Percentiles rank a stretch among this genome's conserved stretches.
Evolutionary conservation across 2,329 filamentous ascomycete species (phyloP).

Genomic region (Thielaviopsis populi): DNA sequence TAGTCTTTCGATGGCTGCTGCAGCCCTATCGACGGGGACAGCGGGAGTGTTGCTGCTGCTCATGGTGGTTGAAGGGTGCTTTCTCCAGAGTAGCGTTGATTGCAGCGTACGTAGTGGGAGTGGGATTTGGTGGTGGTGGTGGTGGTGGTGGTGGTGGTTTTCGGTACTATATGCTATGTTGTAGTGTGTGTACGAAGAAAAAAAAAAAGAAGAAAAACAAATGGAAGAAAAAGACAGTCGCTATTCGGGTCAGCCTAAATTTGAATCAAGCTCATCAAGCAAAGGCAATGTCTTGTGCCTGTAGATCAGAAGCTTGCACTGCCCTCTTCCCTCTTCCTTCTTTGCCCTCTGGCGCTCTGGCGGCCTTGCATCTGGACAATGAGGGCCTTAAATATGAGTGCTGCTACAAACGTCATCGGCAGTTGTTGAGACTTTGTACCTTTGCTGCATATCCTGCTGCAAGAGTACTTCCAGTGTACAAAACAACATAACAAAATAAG

Average conservation of each 20-base stretch:
- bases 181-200: not conserved
- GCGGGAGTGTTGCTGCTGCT: conserved; percentile 1
- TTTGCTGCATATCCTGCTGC: conserved; percentile 1
- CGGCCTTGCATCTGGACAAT: not conserved
- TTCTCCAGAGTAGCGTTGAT: not conserved
- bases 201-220: not conserved
- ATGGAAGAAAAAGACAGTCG: not conserved
- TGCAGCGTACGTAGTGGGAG: not conserved
- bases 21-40: conserved; percentile 18
- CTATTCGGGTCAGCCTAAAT: conserved; percentile 10
- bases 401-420: conserved; percentile 6
- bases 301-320: conserved; percentile 15
- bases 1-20: conserved; percentile 32
- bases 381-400: not conserved
- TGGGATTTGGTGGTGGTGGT: not conserved
- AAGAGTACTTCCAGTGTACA: not conserved
- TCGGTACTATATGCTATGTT: not conserved
- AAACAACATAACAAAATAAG: not conserved
- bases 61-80: not conserved
- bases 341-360: not conserved
- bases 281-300: conserved; percentile 9
- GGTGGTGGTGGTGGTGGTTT: not conserved
- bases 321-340: conserved; percentile 6
- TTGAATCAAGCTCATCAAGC: conserved; percentile 17
- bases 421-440: not conserved